Base-by-base conservation (phyloP, 1,284 basidiomycete genomes). In the Malassezia globosa region DNA sequence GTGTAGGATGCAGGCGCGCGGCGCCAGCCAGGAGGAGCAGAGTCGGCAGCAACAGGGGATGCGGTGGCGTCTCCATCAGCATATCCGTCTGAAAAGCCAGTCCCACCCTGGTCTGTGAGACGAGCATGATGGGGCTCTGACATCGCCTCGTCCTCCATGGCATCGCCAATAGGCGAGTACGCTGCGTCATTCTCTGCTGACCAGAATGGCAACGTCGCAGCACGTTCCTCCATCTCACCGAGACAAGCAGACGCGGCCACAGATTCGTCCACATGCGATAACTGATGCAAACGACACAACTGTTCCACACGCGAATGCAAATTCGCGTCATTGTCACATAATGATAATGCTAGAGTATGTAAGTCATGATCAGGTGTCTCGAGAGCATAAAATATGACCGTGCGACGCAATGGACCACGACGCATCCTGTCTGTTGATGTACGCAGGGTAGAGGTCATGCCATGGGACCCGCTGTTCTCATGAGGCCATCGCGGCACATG, bases 401-500 rank as follows among this genome's bases (percentile, higher is more conserved):
- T 7, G 13, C 46, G 46, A 11, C 42, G 35, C 19, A 43, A 13
- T 1, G 35, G 40, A 13, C 26, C 39, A 24, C 18, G 39, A 4
- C 18, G 22, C 13, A 27, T 27, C 10, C 29, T n/a, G 13, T 19
- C 13, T 7, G 35, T 10, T 19, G 35, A 37, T 7, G 35, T 10
- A 7, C 8, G 13, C 35, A 10, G 35, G 29, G 35, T 18, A 3
- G 29, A 22, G 3, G 27, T 33, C 8, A 23, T 26, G 35, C 16
- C 8, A n/a, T n/a, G n/a, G n/a, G n/a, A n/a, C n/a, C n/a, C n/a
- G n/a, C n/a, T n/a, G n/a, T n/a, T n/a, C n/a, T n/a, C n/a, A 21
- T 31, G 24, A 18, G 36, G 33, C 48, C 48, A 50, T 13, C 48
- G 48, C n/a, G 48, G 48, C 18, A 34, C 42, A 26, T 39, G 36